Evolutionary conservation across 2,329 filamentous ascomycete genomes (phyloP).

Genomic region (Rutstroemia sp.): DNA sequence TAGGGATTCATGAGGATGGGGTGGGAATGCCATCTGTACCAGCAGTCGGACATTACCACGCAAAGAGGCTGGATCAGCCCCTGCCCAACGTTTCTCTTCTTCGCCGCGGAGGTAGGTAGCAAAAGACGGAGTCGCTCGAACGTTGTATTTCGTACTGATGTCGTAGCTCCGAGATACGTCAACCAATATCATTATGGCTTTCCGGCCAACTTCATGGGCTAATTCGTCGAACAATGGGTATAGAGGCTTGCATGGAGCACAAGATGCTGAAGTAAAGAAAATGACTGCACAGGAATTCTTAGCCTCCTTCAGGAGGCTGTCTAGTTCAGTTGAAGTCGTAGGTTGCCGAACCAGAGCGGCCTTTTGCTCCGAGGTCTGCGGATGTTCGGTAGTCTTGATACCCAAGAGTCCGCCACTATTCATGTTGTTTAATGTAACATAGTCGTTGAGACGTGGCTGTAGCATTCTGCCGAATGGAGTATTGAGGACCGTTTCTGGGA

Average conservation of each 20-base stretch:
- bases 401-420: conserved; percentile 36
- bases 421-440: conserved; percentile 53
- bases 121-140: conserved; percentile 81
- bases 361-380: conserved; percentile 13
- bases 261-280: conserved; percentile 89
- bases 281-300: conserved; percentile 66
- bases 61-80: conserved; percentile 62
- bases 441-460: conserved; percentile 63
- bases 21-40: conserved; percentile 65
- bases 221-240: conserved; percentile 79
- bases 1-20: conserved; percentile 68
- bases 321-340: conserved; percentile 50
- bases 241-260: conserved; percentile 73
- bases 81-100: conserved; percentile 73
- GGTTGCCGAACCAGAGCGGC: conserved; percentile 52
- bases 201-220: conserved; percentile 62
- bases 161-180: conserved; percentile 64
- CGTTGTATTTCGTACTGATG: conserved; percentile 56
- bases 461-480: conserved; percentile 88
- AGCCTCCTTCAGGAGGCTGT: conserved; percentile 52
- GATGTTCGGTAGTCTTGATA: conserved; percentile 14
- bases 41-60: conserved; percentile 66
- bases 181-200: conserved; percentile 71
- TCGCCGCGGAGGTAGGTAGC: conserved; percentile 73
- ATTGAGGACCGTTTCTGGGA: conserved; percentile 77